Base-by-base conservation (phyloP, 805 yeast genomes). In the Grigorovia humatica region DNA sequence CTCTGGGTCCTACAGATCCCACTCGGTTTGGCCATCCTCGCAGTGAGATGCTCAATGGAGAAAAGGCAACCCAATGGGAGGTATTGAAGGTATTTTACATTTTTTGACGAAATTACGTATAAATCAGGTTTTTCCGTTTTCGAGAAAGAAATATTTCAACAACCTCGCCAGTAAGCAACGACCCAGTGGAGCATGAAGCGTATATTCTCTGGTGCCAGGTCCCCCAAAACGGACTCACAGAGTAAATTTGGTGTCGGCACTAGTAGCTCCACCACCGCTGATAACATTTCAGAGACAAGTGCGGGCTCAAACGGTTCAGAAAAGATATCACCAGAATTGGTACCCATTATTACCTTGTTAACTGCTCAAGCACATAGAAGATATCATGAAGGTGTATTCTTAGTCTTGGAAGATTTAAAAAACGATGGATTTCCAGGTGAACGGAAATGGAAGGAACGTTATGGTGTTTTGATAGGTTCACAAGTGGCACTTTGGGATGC, bases 401-500 rank as follows among this genome's bases (percentile, higher is more conserved):
- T 85, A 84, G 68, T 86, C 9, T 71, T 85, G 54, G 81, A 82
- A 58, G 91, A 85, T 59, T 70, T 86, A 58, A 81, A 82, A 61
- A 79, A 86, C 27, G 96, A 91, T 58, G 99, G 99, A 9, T 78
- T 82, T 51, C 90, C 96, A 0, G 82, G 84, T 0, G 86, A 83
- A 48, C 74, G 97, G 46, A 76, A 77, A 60, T 93, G 99, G 99
- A 75, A 77, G 51, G 96, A 93, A 69, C 96, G 90, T 23, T 93
- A 86, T 66, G 98, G 96, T 45, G 88, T 87, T 15, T 72, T 93
- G 44, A 81, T 88, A 4, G 99, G 99, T 19, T 87, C 88, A 53
- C 96, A 91, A 61, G 72, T 93, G 54, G 95, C 97, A 0, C 79
- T 88, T 55, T 93, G 98, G 97, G 89, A 89, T 64, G 88, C 88